phyloP scores from a whole-genome alignment of 139 green algal genomes.

The Diplosphaera chodatii region DNA sequence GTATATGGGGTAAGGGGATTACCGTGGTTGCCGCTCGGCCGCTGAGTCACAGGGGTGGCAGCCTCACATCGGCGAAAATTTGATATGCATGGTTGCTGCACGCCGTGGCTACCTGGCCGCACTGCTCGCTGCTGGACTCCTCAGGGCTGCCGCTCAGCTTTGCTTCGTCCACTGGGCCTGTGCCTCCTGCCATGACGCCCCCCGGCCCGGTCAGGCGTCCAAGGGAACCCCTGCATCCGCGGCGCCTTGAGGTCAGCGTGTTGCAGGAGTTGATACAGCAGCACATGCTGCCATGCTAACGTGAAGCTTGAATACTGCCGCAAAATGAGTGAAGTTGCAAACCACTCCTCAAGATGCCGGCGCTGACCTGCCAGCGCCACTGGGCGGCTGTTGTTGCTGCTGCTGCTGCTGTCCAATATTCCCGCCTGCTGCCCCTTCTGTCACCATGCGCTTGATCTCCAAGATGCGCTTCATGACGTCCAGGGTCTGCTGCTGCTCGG shows the following conservation, averaged over 20 bases:
- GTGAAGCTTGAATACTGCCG: too few relatives aligned
- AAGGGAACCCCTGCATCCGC: not conserved
- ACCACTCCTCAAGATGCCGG: too few relatives aligned
- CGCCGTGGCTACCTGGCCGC: not conserved
- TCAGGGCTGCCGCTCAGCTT: not conserved
- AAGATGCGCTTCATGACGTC: constrained; percentile 6
- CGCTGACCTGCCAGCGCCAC: too few relatives aligned
- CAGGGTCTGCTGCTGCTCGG: not conserved
- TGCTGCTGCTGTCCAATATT: not conserved
- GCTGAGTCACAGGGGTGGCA: too few relatives aligned
- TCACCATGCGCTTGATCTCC: constrained; percentile 17
- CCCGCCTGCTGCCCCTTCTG: not conserved
- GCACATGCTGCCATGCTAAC: too few relatives aligned
- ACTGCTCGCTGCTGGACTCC: not conserved
- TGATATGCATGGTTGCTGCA: not conserved
- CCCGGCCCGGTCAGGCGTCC: not conserved
- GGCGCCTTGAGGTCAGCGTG: too few relatives aligned
- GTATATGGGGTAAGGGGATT: too few relatives aligned
- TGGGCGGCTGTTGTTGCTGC: not conserved
- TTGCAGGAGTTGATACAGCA: too few relatives aligned
- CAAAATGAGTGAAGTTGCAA: too few relatives aligned
- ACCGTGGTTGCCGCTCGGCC: too few relatives aligned
- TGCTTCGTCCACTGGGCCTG: not conserved
- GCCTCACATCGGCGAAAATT: too few relatives aligned
- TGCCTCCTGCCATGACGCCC: not conserved